Percentiles rank a stretch among this genome's conserved stretches.
phyloP scores from a whole-genome alignment of 257 asterid species.

The Solanum paucissectum region DNA sequence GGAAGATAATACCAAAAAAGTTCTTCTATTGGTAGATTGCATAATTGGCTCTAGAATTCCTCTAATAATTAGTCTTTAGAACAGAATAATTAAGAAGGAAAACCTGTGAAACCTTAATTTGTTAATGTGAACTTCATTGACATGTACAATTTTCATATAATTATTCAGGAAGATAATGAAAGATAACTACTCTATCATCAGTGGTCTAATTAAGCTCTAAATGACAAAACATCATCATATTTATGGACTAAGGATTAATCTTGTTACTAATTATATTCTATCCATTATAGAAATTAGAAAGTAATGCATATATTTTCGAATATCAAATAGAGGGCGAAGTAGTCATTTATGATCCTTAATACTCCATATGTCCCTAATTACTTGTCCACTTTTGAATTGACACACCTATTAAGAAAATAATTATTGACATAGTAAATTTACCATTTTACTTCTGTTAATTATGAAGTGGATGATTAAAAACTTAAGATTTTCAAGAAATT shows the following conservation, averaged over 20 bases:
- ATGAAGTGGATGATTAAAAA: too few relatives aligned
- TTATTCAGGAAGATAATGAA: not conserved
- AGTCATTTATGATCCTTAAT: too few relatives aligned
- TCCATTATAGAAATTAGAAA: not conserved
- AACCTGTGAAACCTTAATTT: not conserved
- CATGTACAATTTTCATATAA: not conserved
- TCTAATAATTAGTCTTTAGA: not conserved
- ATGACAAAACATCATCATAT: not conserved
- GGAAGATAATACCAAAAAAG: not conserved
- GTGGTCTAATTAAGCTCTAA: not conserved
- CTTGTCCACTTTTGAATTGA: too few relatives aligned
- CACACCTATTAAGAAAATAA: too few relatives aligned
- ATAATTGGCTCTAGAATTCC: not conserved
- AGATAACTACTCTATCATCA: not conserved
- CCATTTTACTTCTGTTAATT: too few relatives aligned
- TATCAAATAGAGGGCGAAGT: not conserved
- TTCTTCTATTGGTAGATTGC: not conserved
- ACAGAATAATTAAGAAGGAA: not conserved
- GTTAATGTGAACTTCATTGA: not conserved
- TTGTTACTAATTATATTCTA: too few relatives aligned
- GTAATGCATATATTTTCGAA: too few relatives aligned
- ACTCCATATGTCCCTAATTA: too few relatives aligned
- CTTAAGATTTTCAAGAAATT: too few relatives aligned
- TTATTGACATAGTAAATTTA: too few relatives aligned
- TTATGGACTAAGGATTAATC: too few relatives aligned